phyloP scores from a whole-genome alignment of 768 basidiomycete species.

The Rossbeevera mucosa region DNA sequence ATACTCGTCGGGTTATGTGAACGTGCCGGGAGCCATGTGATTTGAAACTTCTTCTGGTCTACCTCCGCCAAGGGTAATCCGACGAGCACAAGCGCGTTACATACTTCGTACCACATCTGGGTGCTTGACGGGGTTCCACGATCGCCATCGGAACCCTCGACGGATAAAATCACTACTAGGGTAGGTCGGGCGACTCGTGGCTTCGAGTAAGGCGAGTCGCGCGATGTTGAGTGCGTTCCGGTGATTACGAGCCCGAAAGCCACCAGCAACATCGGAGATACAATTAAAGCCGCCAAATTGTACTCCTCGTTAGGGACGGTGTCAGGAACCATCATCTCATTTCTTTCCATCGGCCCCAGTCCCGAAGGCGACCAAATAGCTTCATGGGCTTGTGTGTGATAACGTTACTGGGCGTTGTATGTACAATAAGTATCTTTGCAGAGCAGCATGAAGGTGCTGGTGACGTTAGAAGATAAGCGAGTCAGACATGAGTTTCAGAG shows the following conservation, averaged over 20 bases:
- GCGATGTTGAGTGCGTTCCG: background rate
- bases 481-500: conserved; percentile 8
- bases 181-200: background rate
- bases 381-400: background rate
- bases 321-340: background rate
- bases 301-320: background rate
- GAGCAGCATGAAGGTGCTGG: background rate
- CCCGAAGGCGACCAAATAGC: background rate
- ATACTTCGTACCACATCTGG: background rate
- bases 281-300: background rate
- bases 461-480: conserved; percentile 19
- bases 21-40: background rate
- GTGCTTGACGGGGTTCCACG: background rate
- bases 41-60: background rate
- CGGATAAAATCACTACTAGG: background rate
- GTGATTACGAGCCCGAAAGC: background rate
- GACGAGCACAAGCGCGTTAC: background rate
- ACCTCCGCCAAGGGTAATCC: background rate
- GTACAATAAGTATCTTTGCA: too few relatives aligned
- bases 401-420: background rate
- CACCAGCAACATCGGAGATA: background rate
- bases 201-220: background rate
- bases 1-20: background rate
- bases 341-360: background rate
- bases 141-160: background rate